These are phyloP conservation scores for Trichoderma gracile DNA, from an alignment of 2,329 filamentous ascomycete species.

Conservation along the genomic window DNA sequence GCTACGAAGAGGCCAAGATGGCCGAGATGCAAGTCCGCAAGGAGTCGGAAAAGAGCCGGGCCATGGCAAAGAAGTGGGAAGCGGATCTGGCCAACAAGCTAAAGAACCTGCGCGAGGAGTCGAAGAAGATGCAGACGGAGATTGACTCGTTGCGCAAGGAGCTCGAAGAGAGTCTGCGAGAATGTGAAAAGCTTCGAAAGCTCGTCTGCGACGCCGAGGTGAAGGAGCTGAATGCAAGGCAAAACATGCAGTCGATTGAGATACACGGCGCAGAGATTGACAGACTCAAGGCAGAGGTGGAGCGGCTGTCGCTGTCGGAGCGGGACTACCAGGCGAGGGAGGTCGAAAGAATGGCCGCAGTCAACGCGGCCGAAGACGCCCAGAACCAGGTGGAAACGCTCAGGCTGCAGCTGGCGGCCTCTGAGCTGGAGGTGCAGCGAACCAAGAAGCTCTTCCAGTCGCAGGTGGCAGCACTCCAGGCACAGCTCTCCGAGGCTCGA, in stretches of 20 bases:
- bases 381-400: slow-evolving; percentile 61
- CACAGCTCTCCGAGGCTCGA: slow-evolving; percentile 46
- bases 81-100: slow-evolving; percentile 68
- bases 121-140: slow-evolving; percentile 63
- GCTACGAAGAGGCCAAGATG: slow-evolving; percentile 71
- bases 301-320: slow-evolving; percentile 60
- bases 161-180: slow-evolving; percentile 57
- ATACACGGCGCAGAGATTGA: slow-evolving; percentile 62
- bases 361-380: slow-evolving; percentile 59
- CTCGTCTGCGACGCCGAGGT: slow-evolving; percentile 70
- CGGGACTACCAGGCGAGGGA: slow-evolving; percentile 66
- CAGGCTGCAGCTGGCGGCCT: slow-evolving; percentile 56
- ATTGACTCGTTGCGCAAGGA: slow-evolving; percentile 59
- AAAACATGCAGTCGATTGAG: slow-evolving; percentile 64
- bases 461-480: slow-evolving; percentile 51
- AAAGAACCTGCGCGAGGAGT: slow-evolving; percentile 66
- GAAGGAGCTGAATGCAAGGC: slow-evolving; percentile 63
- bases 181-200: slow-evolving; percentile 64
- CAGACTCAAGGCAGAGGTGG: slow-evolving; percentile 58
- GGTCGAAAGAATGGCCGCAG: slow-evolving; percentile 57
- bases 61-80: slow-evolving; percentile 77
- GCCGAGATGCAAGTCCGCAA: slow-evolving; percentile 68
- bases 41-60: slow-evolving; percentile 70
- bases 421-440: slow-evolving; percentile 49
- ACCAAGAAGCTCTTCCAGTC: slow-evolving; percentile 48